Conservation (phyloP, 305 asterid genomes). For the Solanum hybrid region DNA sequence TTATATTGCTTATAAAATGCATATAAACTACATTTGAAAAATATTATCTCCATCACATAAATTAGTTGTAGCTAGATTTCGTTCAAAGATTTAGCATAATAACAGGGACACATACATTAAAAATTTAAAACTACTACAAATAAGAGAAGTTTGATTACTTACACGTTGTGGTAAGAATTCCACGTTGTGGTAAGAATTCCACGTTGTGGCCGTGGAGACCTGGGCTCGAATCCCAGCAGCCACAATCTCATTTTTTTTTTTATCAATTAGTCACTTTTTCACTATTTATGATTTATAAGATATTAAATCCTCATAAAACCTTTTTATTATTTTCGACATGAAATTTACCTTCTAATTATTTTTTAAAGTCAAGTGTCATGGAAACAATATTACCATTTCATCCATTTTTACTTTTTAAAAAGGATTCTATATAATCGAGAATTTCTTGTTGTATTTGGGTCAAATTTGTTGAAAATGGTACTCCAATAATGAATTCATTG, state of each 20-base stretch:
- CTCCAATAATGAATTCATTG: background rate
- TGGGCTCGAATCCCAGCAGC: background rate
- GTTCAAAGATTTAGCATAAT: too few relatives aligned
- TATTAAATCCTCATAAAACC: background rate
- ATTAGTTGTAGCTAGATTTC: too few relatives aligned
- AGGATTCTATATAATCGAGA: background rate
- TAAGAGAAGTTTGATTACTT: too few relatives aligned
- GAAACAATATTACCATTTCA: background rate
- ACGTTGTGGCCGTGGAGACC: background rate
- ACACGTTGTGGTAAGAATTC: background rate
- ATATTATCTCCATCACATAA: too few relatives aligned
- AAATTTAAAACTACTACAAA: too few relatives aligned
- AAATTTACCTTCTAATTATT: background rate
- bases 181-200: background rate
- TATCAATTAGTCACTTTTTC: background rate
- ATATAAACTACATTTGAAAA: too few relatives aligned
- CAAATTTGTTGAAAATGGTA: background rate
- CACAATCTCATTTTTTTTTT: background rate
- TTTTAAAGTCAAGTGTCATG: background rate
- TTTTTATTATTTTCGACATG: background rate
- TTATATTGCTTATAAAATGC: too few relatives aligned
- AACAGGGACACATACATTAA: too few relatives aligned
- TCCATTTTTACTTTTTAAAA: background rate
- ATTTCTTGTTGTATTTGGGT: background rate
- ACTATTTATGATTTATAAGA: background rate